Base-by-base conservation (phyloP, 176 grass and related monocot species). In the Musa schizocarpa region DNA sequence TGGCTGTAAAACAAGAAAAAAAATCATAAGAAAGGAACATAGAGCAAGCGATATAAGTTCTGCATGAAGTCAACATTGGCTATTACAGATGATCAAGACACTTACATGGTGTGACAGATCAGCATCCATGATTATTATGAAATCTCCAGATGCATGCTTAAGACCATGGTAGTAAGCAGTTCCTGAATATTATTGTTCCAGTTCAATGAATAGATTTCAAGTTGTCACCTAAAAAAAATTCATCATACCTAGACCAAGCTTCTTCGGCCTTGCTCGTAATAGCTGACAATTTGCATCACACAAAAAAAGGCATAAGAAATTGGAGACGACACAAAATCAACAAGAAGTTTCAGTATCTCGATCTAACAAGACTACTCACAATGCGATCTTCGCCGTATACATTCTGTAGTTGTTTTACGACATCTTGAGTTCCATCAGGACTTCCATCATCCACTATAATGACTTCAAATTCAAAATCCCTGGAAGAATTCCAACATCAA, bases 381-480 rank as follows among this genome's bases (percentile, higher is more conserved):
- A 94, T 82, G 74, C 83, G 86, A 52, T 99, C 88, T 89, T 99
- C 88, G 53, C 95, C 90, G 65, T 99, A 99, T 50, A 94, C 78
- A 82, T 89, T 68, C 77, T 99, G 95, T 78, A 99, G 74, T 50
- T 99, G 95, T 62, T 94, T 99, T 64, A 99, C 65, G 50, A 99
- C 84, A 59, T 99, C 95, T 79, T 99, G 95, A 75, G 95, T 99
- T 82, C 95, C 91, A 86, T 99, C 91, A 1, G 91, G 95, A 74
- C 91, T 99, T 81, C 95, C 95, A 88, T 99, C 91, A 77, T 99
- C 95, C 63, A 99, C 95, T 56, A 99, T 76, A 86, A 99, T 92
- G 77, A 99, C 84, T 85, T 99, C 91, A 75, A 99, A 99, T 74
- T 92, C 86, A 74, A 82, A 74, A 79, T 94, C 81, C 54, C 95